phyloP scores from a whole-genome alignment of 2,329 filamentous ascomycete genomes.

The Penicillium sp. region DNA sequence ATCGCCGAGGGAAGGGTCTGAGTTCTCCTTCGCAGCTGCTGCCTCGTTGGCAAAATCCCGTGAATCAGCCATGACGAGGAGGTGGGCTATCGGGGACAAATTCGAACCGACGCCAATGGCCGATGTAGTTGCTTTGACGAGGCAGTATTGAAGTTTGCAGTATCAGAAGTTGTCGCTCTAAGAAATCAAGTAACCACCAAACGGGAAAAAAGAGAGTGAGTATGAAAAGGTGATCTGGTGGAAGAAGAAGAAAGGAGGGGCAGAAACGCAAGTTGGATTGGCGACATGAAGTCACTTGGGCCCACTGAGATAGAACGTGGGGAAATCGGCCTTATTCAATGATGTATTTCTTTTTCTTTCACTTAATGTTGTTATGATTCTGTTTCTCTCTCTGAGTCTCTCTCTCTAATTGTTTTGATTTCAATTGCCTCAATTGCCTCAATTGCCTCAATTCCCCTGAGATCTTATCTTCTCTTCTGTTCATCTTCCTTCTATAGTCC shows the following conservation, averaged over 20 bases:
- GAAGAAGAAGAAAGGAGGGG: conserved; percentile 11
- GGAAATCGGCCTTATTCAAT: neutral
- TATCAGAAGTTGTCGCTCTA: neutral
- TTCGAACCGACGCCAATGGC: conserved; percentile 21
- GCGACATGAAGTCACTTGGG: conserved; percentile 12
- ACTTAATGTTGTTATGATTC: neutral
- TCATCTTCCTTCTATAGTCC: neutral
- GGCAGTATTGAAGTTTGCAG: conserved; percentile 9
- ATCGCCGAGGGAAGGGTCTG: conserved; percentile 47
- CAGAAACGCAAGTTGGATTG: conserved; percentile 3
- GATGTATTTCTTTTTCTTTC: neutral
- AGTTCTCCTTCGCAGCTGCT: conserved; percentile 32
- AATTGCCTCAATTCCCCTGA: no score
- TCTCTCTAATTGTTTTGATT: neutral
- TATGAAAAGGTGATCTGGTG: neutral
- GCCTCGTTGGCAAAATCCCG: conserved; percentile 16
- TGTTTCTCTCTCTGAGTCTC: neutral
- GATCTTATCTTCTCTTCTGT: neutral
- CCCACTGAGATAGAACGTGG: conserved; percentile 10
- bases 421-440: neutral
- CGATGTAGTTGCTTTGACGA: conserved; percentile 18
- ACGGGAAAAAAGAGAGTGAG: neutral
- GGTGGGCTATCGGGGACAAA: conserved; percentile 3
- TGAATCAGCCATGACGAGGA: conserved; percentile 13
- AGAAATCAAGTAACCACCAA: neutral